Evolutionary conservation across 441 rosid species (phyloP), one percentile per base, ranked within the genome.

Genomic region (Omphalea diandra): DNA sequence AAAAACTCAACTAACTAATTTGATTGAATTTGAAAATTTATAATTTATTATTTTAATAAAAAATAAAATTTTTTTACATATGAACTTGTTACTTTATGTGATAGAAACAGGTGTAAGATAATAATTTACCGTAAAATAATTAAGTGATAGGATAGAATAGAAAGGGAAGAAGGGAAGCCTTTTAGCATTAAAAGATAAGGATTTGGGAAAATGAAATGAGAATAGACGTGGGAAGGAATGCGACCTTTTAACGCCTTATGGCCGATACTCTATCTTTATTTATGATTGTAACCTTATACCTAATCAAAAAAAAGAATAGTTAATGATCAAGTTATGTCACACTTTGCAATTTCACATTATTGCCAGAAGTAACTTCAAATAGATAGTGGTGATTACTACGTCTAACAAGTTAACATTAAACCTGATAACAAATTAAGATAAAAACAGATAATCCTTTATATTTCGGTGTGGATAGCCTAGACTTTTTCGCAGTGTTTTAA

Each of bases 271-370:
- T n/a, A n/a, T 12, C 24, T 32, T 40, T 61, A 1, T 12, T 11
- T 14, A 4, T 35, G 70, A 66, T 22, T 52, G 24, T 8, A 66
- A 52, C 70, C 29, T 35, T 15, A 17, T 36, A 53, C 70, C 70
- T 52, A 52, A 66, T 53, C n/a, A n/a, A 22, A 10, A 40, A 14
- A 46, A 2, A 18, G 12, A 31, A 35, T 36, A 33, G 49, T 35
- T 52, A 1, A 20, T 22, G 14, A 33, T 52, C 26, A 66, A 53
- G 46, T 36, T 66, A 26, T 59, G 43, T n/a, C 24, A 7, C 4
- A 49, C 8, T 2, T 53, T 52, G 36, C 58, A 52, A 20, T 36
- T 49, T 29, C 26, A 47, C 40, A 59, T 40, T 61, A 61, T 38
- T 40, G 29, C 24, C 1, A 61, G 15, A n/a, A 9, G n/a, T 12